Percentiles rank a stretch among this genome's conserved stretches.
Evolutionary conservation across 177 flowering plant species (phyloP).

Genomic region (Vitis hybrid): DNA sequence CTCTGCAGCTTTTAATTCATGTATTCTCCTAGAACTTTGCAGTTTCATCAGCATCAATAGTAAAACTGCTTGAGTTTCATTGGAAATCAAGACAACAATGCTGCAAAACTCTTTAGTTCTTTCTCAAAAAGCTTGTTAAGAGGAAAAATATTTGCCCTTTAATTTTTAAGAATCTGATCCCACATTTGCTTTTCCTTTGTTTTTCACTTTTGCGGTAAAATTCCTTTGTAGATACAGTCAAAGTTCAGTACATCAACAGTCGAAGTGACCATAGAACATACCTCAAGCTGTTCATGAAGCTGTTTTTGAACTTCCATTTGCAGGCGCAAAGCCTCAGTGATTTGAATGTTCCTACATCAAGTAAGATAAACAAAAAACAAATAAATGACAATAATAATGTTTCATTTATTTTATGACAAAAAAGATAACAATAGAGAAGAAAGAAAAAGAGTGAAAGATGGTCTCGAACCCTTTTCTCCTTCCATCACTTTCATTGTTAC

Average conservation of each 20-base stretch:
- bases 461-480: slow-evolving; percentile 38
- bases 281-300: slow-evolving; percentile 78
- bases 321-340: slow-evolving; percentile 58
- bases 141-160: too few species aligned
- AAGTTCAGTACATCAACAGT: not conserved
- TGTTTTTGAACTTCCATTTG: slow-evolving; percentile 75
- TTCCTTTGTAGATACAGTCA: too few species aligned
- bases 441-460: not conserved
- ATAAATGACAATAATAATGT: not conserved
- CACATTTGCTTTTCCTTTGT: not conserved
- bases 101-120: too few species aligned
- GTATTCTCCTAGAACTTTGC: too few species aligned
- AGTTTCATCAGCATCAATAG: too few species aligned
- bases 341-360: slow-evolving; percentile 35
- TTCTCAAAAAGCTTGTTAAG: too few species aligned
- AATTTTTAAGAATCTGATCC: too few species aligned
- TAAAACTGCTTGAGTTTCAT: too few species aligned
- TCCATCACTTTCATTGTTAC: slow-evolving; percentile 30
- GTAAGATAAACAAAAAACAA: not conserved
- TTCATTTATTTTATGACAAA: not conserved
- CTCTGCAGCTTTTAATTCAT: too few species aligned
- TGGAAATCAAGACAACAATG: too few species aligned
- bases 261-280: slow-evolving; percentile 5
- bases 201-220: too few species aligned
- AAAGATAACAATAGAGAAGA: not conserved